A percentile compares a stretch with the other conserved stretches of the same genome.
Conservation (phyloP, 169 alveolate genomes). For the Plasmodium coatneyi region DNA sequence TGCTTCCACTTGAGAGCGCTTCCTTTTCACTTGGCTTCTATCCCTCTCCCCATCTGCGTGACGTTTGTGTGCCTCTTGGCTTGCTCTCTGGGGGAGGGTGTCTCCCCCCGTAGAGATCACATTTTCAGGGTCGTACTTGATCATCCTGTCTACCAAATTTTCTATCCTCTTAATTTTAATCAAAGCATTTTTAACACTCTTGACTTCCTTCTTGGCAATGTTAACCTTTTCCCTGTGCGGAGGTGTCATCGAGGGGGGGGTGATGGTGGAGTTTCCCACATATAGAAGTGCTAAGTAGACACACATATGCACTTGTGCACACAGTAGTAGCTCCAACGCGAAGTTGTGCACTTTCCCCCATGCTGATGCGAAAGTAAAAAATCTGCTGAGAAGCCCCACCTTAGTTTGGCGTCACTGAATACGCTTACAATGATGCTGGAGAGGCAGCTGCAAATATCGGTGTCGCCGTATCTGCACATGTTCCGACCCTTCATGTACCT, state of each 20-base stretch:
- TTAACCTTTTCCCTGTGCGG: constrained; percentile 29
- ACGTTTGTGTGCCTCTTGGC: neutral
- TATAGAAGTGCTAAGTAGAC: neutral
- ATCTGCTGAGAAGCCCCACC: constrained; percentile 1
- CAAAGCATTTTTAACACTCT: constrained; percentile 28
- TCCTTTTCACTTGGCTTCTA: constrained; percentile 7
- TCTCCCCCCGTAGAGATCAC: neutral
- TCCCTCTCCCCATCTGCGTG: neutral
- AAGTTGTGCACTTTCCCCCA: neutral
- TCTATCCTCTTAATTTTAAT: constrained; percentile 42
- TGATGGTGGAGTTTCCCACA: neutral
- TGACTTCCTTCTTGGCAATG: constrained; percentile 53
- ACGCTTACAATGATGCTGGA: constrained; percentile 44
- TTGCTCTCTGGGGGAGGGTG: neutral
- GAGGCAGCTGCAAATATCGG: constrained; percentile 30
- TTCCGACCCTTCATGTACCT: constrained; percentile 19
- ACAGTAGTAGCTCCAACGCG: neutral
- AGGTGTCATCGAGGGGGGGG: neutral
- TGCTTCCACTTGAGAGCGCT: neutral
- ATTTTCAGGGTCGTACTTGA: constrained; percentile 39
- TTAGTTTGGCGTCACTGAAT: constrained; percentile 54
- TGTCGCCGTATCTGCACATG: constrained; percentile 3
- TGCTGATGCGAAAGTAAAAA: neutral
- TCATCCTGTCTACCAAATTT: constrained; percentile 42
- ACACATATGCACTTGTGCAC: neutral